These are phyloP conservation scores for Cystobasidium onofrii DNA, from an alignment of 768 basidiomycete species.

Conservation along the genomic window DNA sequence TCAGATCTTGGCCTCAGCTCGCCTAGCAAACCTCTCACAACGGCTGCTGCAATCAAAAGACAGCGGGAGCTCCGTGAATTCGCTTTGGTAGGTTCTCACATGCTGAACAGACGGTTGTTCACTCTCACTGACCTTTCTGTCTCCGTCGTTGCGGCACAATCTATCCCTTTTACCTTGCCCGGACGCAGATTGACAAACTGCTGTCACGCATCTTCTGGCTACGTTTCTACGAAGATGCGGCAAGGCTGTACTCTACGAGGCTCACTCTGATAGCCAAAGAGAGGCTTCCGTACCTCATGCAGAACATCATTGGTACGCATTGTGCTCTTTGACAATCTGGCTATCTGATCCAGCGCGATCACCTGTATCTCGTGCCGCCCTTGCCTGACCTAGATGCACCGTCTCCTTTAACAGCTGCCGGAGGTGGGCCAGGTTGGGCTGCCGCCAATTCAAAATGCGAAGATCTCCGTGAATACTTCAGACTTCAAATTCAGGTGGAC, in stretches of 20 bases:
- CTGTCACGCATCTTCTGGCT: slow-evolving; percentile 29
- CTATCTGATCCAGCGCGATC: not conserved
- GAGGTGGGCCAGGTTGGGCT: slow-evolving; percentile 29
- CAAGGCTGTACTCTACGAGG: slow-evolving; percentile 24
- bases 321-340: no score
- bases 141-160: no score
- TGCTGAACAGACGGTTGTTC: no score
- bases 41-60: slow-evolving; percentile 4
- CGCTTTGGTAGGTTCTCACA: slow-evolving; percentile 1
- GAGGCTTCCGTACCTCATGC: slow-evolving; percentile 18
- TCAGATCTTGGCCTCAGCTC: not conserved
- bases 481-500: slow-evolving; percentile 27
- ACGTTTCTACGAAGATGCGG: slow-evolving; percentile 26
- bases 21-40: slow-evolving; percentile 4
- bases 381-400: not conserved
- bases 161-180: no score
- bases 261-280: slow-evolving; percentile 26
- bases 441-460: slow-evolving; percentile 27
- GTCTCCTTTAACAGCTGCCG: not conserved
- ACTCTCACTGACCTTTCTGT: no score
- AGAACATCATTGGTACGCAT: slow-evolving; percentile 25
- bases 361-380: not conserved
- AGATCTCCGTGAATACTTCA: slow-evolving; percentile 27
- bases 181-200: slow-evolving; percentile 21
- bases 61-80: slow-evolving; percentile 25